These are phyloP conservation scores for Yamadazyma kanchanaburiensis DNA, from an alignment of 1,139 yeast species.

Conservation along the genomic window DNA sequence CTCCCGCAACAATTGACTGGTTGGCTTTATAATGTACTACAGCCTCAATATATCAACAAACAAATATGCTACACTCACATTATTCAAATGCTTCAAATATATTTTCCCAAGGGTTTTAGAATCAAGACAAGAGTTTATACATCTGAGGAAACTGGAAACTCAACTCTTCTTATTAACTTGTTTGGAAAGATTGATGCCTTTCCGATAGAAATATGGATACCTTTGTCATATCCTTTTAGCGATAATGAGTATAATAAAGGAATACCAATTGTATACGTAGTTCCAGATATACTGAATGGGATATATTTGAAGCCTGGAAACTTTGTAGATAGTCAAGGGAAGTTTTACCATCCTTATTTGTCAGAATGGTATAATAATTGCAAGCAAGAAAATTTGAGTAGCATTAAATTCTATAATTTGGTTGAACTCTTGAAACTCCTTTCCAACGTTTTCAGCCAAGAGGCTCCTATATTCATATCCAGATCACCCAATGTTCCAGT, in stretches of 20 bases:
- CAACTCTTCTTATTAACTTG: slow-evolving; percentile 59
- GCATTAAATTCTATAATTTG: slow-evolving; percentile 28
- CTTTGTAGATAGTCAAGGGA: slow-evolving; percentile 71
- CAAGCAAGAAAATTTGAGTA: slow-evolving; percentile 6
- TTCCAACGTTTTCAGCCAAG: slow-evolving; percentile 36
- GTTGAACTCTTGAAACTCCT: slow-evolving; percentile 34
- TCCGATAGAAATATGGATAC: slow-evolving; percentile 79
- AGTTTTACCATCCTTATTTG: slow-evolving; percentile 66
- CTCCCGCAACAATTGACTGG: slow-evolving; percentile 34
- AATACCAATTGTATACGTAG: slow-evolving; percentile 62
- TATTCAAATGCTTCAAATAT: slow-evolving; percentile 49
- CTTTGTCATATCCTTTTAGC: slow-evolving; percentile 59
- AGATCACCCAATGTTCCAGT: slow-evolving; percentile 5
- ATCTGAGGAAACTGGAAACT: slow-evolving; percentile 49
- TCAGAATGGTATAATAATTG: slow-evolving; percentile 51
- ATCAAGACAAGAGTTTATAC: slow-evolving; percentile 75
- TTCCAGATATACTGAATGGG: slow-evolving; percentile 43
- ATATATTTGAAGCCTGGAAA: slow-evolving; percentile 54
- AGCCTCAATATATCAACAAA: slow-evolving; percentile 51
- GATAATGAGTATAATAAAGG: slow-evolving; percentile 20
- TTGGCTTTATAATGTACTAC: slow-evolving; percentile 44
- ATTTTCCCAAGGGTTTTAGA: slow-evolving; percentile 35
- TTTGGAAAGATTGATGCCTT: slow-evolving; percentile 48
- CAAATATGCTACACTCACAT: slow-evolving; percentile 59
- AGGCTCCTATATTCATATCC: slow-evolving; percentile 23